These are phyloP conservation scores for Calonectria naviculata DNA, from an alignment of 2,329 filamentous ascomycete species.

Conservation along the genomic window DNA sequence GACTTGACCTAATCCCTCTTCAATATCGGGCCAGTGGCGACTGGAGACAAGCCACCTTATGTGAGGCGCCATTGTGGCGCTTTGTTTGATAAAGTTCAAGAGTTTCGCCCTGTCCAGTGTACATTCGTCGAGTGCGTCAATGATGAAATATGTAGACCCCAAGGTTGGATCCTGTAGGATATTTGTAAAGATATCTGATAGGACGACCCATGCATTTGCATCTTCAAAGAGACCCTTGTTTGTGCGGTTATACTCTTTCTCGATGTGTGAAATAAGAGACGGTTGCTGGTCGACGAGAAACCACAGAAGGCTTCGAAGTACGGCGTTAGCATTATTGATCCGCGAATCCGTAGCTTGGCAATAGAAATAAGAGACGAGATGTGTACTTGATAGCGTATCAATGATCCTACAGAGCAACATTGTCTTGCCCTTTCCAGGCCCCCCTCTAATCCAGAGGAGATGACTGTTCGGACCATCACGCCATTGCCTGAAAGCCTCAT, in stretches of 20 bases:
- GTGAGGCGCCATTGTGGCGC: neutral
- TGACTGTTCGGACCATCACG: neutral
- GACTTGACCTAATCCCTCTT: neutral
- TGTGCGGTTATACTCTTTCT: neutral
- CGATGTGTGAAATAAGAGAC: neutral
- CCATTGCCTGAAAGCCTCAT: neutral
- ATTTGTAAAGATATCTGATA: neutral
- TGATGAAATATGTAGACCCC: neutral
- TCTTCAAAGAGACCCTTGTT: neutral
- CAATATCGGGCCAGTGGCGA: neutral
- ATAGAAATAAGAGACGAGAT: neutral
- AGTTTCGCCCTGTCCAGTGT: neutral
- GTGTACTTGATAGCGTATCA: neutral
- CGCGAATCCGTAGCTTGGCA: neutral
- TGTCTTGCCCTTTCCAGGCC: neutral
- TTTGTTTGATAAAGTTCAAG: neutral
- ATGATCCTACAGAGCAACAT: neutral
- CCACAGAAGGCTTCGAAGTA: neutral
- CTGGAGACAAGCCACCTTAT: neutral
- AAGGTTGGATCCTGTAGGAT: neutral
- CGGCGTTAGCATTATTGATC: neutral
- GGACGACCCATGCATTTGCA: neutral
- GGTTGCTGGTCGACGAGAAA: neutral
- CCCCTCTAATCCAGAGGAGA: neutral
- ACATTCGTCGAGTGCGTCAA: neutral